These are phyloP conservation scores for Mycena galopus DNA, from an alignment of 768 basidiomycete species.

Conservation along the genomic window DNA sequence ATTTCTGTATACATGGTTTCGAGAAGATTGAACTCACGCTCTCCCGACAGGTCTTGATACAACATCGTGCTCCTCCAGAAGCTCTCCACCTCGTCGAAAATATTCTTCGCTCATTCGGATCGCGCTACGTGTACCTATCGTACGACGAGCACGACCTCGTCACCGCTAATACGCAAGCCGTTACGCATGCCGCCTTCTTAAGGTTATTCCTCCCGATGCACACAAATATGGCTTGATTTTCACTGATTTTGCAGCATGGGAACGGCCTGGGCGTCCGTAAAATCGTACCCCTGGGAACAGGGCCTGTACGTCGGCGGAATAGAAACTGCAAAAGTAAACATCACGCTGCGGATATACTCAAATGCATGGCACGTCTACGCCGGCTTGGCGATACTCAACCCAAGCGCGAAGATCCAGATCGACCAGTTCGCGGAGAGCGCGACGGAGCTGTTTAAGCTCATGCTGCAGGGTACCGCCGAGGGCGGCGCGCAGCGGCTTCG, in stretches of 20 bases:
- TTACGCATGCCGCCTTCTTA: conserved; percentile 97
- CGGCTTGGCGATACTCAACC: conserved; percentile 97
- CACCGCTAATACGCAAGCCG: conserved; percentile 98
- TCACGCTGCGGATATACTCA: conserved; percentile 94
- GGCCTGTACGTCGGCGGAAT: conserved; percentile 97
- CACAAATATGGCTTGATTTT: conserved; percentile 9
- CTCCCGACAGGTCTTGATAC: conserved; percentile 80
- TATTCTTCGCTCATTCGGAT: conserved; percentile 83
- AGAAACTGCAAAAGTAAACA: conserved; percentile 98
- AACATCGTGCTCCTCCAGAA: conserved; percentile 84
- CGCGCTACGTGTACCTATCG: conserved; percentile 91
- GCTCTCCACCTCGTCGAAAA: conserved; percentile 83
- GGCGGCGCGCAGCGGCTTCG: conserved; percentile 65
- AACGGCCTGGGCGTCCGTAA: conserved; percentile 88
- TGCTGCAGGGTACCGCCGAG: conserved; percentile 72
- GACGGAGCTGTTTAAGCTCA: conserved; percentile 95
- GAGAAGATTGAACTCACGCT: neutral
- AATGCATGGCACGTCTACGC: conserved; percentile 99
- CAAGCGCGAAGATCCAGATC: conserved; percentile 88
- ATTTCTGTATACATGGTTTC: neutral
- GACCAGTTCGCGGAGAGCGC: conserved; percentile 89
- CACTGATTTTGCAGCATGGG: conserved; percentile 81
- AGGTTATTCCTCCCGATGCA: conserved; percentile 62
- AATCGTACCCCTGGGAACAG: conserved; percentile 94
- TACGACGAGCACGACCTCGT: conserved; percentile 97